phyloP scores from a whole-genome alignment of 2,329 filamentous ascomycete species.

The Alternaria sp. region DNA sequence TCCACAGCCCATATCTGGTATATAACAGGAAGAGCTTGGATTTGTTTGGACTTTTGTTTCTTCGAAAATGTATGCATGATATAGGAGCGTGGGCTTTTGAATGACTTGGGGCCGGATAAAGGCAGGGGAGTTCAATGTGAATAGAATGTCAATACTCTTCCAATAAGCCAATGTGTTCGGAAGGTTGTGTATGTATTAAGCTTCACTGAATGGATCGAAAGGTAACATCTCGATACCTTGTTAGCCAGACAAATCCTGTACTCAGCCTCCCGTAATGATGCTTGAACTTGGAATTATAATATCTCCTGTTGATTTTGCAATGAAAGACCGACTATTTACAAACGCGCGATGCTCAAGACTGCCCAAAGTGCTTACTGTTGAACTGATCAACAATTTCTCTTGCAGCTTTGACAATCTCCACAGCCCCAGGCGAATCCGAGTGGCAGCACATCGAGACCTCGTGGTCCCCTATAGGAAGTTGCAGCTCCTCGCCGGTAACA shows the following conservation, averaged over 20 bases:
- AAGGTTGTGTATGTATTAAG: neutral
- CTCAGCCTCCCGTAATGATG: neutral
- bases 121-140: neutral
- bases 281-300: neutral
- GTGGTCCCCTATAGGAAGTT: conserved; percentile 52
- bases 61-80: neutral
- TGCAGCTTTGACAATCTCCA: conserved; percentile 53
- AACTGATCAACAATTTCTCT: conserved; percentile 52
- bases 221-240: neutral
- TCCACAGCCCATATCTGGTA: neutral
- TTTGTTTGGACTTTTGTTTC: neutral
- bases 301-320: neutral
- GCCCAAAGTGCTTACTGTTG: conserved; percentile 36
- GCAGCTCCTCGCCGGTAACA: conserved; percentile 51
- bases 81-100: neutral
- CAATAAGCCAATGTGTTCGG: neutral
- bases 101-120: neutral
- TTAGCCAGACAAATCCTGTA: neutral
- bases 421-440: conserved; percentile 53
- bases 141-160: neutral
- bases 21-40: neutral
- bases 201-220: neutral
- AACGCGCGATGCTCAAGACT: conserved; percentile 1
- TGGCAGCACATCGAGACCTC: conserved; percentile 55
- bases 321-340: neutral